Evolutionary conservation across 2,329 filamentous ascomycete genomes (phyloP), one percentile per base, ranked within the genome.

Genomic region (Cercospora sojina): DNA sequence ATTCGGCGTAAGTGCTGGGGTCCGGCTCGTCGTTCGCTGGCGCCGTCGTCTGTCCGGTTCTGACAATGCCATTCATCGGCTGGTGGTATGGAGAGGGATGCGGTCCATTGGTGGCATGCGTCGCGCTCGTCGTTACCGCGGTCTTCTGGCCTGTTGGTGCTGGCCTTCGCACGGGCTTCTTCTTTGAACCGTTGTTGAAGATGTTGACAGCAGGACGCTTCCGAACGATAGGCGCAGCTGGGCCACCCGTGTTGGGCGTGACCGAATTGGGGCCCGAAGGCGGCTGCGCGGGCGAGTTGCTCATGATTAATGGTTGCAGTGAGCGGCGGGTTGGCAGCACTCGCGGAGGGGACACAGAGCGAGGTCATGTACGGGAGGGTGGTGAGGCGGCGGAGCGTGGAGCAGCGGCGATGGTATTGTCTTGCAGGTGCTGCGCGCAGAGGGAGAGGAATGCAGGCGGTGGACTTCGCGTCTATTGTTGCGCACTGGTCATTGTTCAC

Each of bases 1-100:
- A 89, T 73, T 88, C 88, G 10, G 77, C 74, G 65, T 75, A 78
- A 1, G 59, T 65, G 31, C 65, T 61, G 23, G 64, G 53, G 27
- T 68, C 67, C 13, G 67, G 66, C 41, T 64, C 67, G 4, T 61
- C 62, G 12, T 51, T 43, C 5, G 71, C 67, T n/a, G 74, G 69
- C 18, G 71, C 68, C 3, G 63, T 66, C 8, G 70, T 58, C 20
- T 70, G 55, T 20, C 62, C 57, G 27, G 58, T 59, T 23, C 12
- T 49, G 59, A 55, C 53, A 38, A 59, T 31, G 53, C 65, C 62
- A 55, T 65, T 62, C 56, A 64, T 67, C 41, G 43, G 64, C 59
- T 59, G 66, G 53, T 64, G 61, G 43, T 31, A 41, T 18, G 49
- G 67, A 47, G 49, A 56, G 35, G 60, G 35, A 12, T 61, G 65